Percentiles rank a stretch among this genome's conserved stretches.
phyloP scores from a whole-genome alignment of 164 flowering plant genomes.

The Aristolochia contorta region DNA sequence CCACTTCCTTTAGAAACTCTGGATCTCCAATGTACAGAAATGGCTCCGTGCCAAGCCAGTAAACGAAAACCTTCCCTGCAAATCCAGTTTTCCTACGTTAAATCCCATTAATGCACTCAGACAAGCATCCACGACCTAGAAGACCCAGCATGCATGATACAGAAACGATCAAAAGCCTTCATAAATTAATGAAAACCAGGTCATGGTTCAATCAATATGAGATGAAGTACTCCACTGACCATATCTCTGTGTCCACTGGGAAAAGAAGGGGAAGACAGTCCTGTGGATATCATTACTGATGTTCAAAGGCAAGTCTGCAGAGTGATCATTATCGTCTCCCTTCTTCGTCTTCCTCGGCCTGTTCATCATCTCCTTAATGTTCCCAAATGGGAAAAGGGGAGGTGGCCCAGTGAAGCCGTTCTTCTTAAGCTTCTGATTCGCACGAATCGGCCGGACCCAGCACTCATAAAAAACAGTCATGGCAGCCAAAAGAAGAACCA shows the following conservation, averaged over 20 bases:
- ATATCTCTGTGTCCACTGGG: constrained; percentile 50
- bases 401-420: constrained; percentile 70
- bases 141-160: no score
- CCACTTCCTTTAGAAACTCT: constrained; percentile 52
- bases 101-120: neutral
- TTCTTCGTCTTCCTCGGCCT: constrained; percentile 1
- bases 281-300: constrained; percentile 66
- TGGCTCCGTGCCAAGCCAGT: constrained; percentile 92
- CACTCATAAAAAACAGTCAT: constrained; percentile 17
- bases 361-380: constrained; percentile 44
- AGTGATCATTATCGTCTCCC: neutral
- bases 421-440: constrained; percentile 25
- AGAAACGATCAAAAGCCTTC: no score
- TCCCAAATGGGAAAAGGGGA: constrained; percentile 81
- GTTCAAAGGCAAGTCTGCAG: neutral
- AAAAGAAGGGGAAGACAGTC: constrained; percentile 55
- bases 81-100: neutral
- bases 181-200: no score
- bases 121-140: no score
- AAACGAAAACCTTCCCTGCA: constrained; percentile 73
- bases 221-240: constrained; percentile 28
- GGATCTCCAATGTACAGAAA: constrained; percentile 83
- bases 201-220: no score
- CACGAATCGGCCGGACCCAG: constrained; percentile 41
- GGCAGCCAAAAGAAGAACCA: constrained; percentile 10